Evolutionary conservation across 805 yeast species (phyloP).

Genomic region (Yamadazyma insecticola): DNA sequence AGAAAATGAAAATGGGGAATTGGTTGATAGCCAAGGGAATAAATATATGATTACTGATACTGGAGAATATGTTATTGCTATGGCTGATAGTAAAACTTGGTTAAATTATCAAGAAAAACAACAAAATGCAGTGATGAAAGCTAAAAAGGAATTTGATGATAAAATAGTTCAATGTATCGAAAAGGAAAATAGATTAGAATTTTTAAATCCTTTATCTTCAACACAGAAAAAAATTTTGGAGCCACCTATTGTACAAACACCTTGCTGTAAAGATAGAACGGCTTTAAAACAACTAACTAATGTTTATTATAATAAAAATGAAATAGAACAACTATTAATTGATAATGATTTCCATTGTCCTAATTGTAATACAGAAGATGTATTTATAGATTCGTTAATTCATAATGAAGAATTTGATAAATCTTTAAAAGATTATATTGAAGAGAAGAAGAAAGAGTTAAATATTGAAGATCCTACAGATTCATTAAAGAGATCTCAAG

Average conservation of each 20-base stretch:
- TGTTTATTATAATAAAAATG: slow-evolving; percentile 32
- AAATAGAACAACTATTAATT: slow-evolving; percentile 46
- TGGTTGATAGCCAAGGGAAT: slow-evolving; percentile 43
- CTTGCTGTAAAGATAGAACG: slow-evolving; percentile 62
- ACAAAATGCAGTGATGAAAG: slow-evolving; percentile 42
- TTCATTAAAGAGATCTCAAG: slow-evolving; percentile 14
- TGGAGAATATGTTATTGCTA: slow-evolving; percentile 93
- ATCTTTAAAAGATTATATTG: slow-evolving; percentile 49
- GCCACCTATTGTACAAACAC: slow-evolving; percentile 70
- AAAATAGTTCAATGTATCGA: slow-evolving; percentile 27
- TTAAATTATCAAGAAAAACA: slow-evolving; percentile 72
- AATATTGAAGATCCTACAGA: slow-evolving; percentile 30
- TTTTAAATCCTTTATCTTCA: slow-evolving; percentile 59
- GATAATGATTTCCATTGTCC: slow-evolving; percentile 91
- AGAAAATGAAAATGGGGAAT: slow-evolving; percentile 39
- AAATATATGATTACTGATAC: slow-evolving; percentile 86
- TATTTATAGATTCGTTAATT: slow-evolving; percentile 67
- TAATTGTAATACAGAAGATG: slow-evolving; percentile 69
- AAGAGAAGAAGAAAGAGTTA: slow-evolving; percentile 26
- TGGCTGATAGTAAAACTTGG: slow-evolving; percentile 93
- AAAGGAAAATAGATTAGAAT: slow-evolving; percentile 31
- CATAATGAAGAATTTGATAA: slow-evolving; percentile 56
- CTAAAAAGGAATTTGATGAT: slow-evolving; percentile 48
- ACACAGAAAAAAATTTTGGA: slow-evolving; percentile 53
- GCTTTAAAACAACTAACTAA: slow-evolving; percentile 54